Percentiles rank a stretch among this genome's conserved stretches.
Evolutionary conservation across 2,329 filamentous ascomycete genomes (phyloP).

Genomic region (Penicillium sp.): DNA sequence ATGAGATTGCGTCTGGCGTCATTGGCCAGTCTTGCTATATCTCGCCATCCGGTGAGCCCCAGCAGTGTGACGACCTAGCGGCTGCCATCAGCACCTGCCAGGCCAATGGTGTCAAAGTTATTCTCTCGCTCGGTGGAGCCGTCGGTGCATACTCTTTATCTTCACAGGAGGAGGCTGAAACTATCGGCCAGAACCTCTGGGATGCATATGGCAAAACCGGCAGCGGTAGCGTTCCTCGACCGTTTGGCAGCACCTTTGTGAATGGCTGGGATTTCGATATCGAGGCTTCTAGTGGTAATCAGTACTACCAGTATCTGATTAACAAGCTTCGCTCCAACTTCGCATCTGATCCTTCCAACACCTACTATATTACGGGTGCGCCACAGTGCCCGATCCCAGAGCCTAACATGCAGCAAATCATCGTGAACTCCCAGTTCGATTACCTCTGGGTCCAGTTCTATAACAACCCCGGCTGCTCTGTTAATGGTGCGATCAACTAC

Average conservation of each 20-base stretch:
- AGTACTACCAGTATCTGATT: slow-evolving; percentile 31
- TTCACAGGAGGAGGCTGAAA: slow-evolving; percentile 36
- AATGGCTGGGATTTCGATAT: slow-evolving; percentile 53
- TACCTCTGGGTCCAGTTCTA: slow-evolving; percentile 47
- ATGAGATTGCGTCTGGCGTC: slow-evolving; percentile 37
- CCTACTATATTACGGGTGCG: slow-evolving; percentile 47
- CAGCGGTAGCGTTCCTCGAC: slow-evolving; percentile 34
- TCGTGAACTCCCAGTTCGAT: slow-evolving; percentile 40
- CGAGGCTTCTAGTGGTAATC: slow-evolving; percentile 35
- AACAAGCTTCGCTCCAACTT: slow-evolving; percentile 32
- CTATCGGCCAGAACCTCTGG: slow-evolving; percentile 42
- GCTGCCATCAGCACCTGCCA: slow-evolving; percentile 45
- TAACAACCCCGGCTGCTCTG: slow-evolving; percentile 37
- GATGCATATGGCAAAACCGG: slow-evolving; percentile 42
- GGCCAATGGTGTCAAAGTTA: slow-evolving; percentile 42
- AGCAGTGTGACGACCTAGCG: slow-evolving; percentile 37
- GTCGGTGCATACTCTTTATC: slow-evolving; percentile 33
- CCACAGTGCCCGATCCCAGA: slow-evolving; percentile 48
- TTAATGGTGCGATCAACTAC: slow-evolving; percentile 24
- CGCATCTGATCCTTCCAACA: slow-evolving; percentile 29
- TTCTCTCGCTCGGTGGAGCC: slow-evolving; percentile 45
- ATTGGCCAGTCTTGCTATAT: slow-evolving; percentile 41
- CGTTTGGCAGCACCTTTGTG: slow-evolving; percentile 31
- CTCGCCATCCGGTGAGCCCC: slow-evolving; percentile 7
- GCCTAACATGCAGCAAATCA: slow-evolving; percentile 39